Percentiles rank a stretch among this genome's conserved stretches.
Evolutionary conservation across 2,329 filamentous ascomycete genomes (phyloP).

Genomic region (Exophiala sp.): DNA sequence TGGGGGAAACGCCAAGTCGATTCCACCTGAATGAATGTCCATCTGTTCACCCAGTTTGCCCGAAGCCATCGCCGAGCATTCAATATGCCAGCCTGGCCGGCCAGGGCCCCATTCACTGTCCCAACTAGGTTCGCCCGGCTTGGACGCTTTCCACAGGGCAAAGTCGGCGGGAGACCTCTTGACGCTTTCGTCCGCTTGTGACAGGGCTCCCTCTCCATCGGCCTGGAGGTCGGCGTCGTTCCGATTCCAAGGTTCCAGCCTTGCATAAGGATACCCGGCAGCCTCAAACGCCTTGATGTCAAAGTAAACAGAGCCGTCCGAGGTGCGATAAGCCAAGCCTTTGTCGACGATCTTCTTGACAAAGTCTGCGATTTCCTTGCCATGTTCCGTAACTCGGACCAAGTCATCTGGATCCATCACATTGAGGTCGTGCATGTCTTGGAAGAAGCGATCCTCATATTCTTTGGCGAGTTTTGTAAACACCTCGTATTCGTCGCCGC

Average conservation of each 20-base stretch:
- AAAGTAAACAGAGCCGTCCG: constrained; percentile 86
- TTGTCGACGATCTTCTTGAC: constrained; percentile 78
- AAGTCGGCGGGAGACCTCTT: constrained; percentile 81
- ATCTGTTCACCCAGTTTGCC: constrained; percentile 77
- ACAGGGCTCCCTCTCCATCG: constrained; percentile 81
- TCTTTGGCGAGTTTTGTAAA: constrained; percentile 80
- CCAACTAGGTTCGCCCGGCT: constrained; percentile 89
- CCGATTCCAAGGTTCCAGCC: constrained; percentile 76
- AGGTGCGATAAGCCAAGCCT: constrained; percentile 70
- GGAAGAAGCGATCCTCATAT: constrained; percentile 81
- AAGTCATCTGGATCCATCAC: constrained; percentile 74
- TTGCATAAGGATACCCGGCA: constrained; percentile 76
- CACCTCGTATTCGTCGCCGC: constrained; percentile 61
- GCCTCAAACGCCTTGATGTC: constrained; percentile 82
- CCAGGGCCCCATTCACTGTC: constrained; percentile 80
- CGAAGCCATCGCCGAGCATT: constrained; percentile 93
- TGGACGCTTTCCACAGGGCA: constrained; percentile 88
- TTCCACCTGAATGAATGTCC: constrained; percentile 89
- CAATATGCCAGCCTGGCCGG: constrained; percentile 92
- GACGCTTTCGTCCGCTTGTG: constrained; percentile 47
- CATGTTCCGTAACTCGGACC: constrained; percentile 88
- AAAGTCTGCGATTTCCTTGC: constrained; percentile 77
- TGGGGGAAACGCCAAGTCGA: constrained; percentile 89
- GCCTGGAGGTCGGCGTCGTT: constrained; percentile 77
- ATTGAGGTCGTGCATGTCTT: constrained; percentile 82